These are phyloP conservation scores for Wallacemonas sp. DNA, from an alignment of 208 protist genomes.

Conservation along the genomic window DNA sequence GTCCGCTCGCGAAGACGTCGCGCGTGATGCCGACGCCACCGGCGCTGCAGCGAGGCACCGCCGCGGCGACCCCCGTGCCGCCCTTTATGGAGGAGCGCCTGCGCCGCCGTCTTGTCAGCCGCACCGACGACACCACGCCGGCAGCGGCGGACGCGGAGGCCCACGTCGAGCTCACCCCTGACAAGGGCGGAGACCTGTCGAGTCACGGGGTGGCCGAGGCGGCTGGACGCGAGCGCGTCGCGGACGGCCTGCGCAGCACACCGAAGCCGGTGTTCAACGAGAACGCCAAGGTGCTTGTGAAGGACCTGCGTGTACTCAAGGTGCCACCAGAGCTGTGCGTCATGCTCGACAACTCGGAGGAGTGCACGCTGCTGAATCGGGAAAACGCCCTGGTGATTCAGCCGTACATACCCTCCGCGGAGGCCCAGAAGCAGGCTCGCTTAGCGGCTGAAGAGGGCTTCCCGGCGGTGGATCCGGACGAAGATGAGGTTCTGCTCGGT, in stretches of 20 bases:
- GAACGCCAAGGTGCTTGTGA: slow-evolving; percentile 68
- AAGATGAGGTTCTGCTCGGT: slow-evolving; percentile 74
- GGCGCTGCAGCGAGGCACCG: neutral
- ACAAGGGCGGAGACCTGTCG: neutral
- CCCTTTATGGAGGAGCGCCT: neutral
- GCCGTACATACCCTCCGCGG: slow-evolving; percentile 68
- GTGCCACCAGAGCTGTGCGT: slow-evolving; percentile 84
- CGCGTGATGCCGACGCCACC: neutral
- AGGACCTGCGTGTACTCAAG: slow-evolving; percentile 82
- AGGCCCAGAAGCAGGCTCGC: slow-evolving; percentile 16
- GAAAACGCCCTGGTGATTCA: slow-evolving; percentile 83
- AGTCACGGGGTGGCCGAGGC: neutral
- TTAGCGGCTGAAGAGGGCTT: slow-evolving; percentile 23
- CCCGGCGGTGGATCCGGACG: slow-evolving; percentile 19
- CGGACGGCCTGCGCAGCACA: neutral
- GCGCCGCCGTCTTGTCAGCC: slow-evolving; percentile 1
- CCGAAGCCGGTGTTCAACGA: slow-evolving; percentile 36
- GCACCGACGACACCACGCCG: neutral
- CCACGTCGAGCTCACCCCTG: too few relatives aligned
- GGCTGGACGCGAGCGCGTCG: neutral
- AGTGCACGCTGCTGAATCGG: slow-evolving; percentile 75
- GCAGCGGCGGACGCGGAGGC: neutral
- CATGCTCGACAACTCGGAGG: slow-evolving; percentile 88
- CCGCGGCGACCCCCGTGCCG: neutral
- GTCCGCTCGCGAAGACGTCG: too few relatives aligned